Conservation (phyloP, 1,284 basidiomycete species). For the Sphagnurus paluster region DNA sequence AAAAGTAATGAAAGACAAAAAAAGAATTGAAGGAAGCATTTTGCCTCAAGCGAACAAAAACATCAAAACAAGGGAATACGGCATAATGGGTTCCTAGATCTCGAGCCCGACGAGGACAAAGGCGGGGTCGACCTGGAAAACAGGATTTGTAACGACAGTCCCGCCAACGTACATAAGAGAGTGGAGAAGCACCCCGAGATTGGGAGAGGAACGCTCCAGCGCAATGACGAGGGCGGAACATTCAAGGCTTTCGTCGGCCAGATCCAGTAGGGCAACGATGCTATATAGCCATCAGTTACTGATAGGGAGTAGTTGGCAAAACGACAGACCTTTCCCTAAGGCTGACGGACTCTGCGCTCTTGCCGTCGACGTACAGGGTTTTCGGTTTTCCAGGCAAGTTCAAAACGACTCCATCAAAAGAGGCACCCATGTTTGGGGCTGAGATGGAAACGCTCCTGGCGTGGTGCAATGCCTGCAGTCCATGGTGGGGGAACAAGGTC, state of each 20-base stretch:
- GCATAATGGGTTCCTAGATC: conserved; percentile 39
- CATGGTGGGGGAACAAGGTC: conserved; percentile 71
- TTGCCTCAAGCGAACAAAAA: conserved; percentile 5
- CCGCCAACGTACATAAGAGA: conserved; percentile 85
- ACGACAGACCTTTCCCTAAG: conserved; percentile 71
- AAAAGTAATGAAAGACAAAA: background rate
- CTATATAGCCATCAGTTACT: conserved; percentile 35
- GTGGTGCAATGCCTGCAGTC: conserved; percentile 61
- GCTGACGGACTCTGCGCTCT: conserved; percentile 73
- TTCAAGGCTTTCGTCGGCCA: conserved; percentile 76
- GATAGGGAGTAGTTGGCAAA: background rate
- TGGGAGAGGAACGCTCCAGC: conserved; percentile 59
- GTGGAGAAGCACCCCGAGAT: conserved; percentile 65
- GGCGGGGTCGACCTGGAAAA: conserved; percentile 67
- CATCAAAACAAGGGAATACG: conserved; percentile 2
- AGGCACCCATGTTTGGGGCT: conserved; percentile 60
- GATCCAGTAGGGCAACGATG: conserved; percentile 79
- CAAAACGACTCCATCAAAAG: conserved; percentile 76
- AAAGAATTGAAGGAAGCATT: conserved; percentile 1
- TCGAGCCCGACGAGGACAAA: conserved; percentile 79
- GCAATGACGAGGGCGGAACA: conserved; percentile 78
- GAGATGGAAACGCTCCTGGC: conserved; percentile 74
- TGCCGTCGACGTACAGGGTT: conserved; percentile 80
- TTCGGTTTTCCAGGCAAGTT: conserved; percentile 67
- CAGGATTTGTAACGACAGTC: conserved; percentile 72